Evolutionary conservation across 257 asterid species (phyloP), one percentile per base, ranked within the genome.

Genomic region (Rauvolfia tetraphylla): DNA sequence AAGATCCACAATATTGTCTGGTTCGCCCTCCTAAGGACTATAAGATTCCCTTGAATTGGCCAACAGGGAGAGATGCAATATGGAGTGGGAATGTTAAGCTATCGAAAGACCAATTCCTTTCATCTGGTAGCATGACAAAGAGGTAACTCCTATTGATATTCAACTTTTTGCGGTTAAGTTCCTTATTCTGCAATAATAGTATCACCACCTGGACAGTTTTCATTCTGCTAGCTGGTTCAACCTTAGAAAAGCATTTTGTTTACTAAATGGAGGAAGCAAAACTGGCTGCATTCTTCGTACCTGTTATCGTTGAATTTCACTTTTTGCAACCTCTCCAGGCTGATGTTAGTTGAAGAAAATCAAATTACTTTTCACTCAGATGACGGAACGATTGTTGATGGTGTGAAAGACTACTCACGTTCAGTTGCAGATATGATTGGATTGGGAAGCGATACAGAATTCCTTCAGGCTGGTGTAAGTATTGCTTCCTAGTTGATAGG

Each of bases 101-200:
- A 79, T 85, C 96, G 78, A 93, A 93, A 86, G 98, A 93, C 79
- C 99, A 95, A 79, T 95, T 95, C 84, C 98, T 95, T 85, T 90
- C 98, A 73, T 95, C 99, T 1, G 98, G 99, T 74, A 93, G 96
- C 87, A 95, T 90, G 97, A 93, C 97, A n/a, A 95, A 95, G 87
- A 87, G 99, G 99, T 93, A 83, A 44, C 46, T 78, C 67, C 44
- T 84, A 72, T 81, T 58, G 20, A 66, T 62, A 48, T 68, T 54
- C 39, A 44, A 75, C 12, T 22, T 5, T 17, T 44, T 3, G 54
- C 68, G 46, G 36, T 75, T 48, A 11, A 39, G 29, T 7, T 18
- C 42, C 25, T 46, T 15, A 46, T 29, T 14, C 9, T 56, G 44
- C 38, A 18, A 22, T 36, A 57, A 34, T 23, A 14, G 10, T 34